Base-by-base conservation (phyloP, 140 eudicot genomes). In the Senecio squalidus region DNA sequence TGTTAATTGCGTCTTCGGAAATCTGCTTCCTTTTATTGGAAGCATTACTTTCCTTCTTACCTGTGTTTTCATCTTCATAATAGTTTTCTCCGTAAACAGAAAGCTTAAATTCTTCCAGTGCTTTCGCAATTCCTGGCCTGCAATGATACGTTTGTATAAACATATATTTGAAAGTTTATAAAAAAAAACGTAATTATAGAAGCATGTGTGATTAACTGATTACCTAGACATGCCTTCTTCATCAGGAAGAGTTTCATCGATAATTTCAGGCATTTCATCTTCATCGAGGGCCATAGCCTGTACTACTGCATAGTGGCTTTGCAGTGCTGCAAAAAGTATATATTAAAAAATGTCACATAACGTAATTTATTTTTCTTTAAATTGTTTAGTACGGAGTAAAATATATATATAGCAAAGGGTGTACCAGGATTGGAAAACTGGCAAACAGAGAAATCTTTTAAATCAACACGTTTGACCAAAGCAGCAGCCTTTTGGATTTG, bases 391-490 rank as follows among this genome's bases (percentile, higher is more conserved):
- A 16, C n/a, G n/a, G n/a, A n/a, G n/a, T n/a, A n/a, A n/a, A n/a
- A n/a, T n/a, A 14, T 33, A 60, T 55, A 13, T 7, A 50, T 13
- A 21, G 33, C 30, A 49, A 33, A 16, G 36, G 53, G 63, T 17
- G 24, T 83, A 92, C 98, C 95, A 47, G 98, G 98, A 77, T 92
- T 92, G n/a, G 96, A 59, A 66, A 92, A 92, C 68, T 92, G 98
- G 83, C 98, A 92, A 36, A 92, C 96, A 17, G 98, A 87, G 58
- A 92, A 92, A 36, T 87, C 87, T 75, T 74, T 84, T 46, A 92
- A 68, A 73, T 92, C 96, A 14, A 92, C 55, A 55, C 94, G 89
- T 70, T 70, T 84, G 56, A 92, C 71, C 51, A 92, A 68, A 60
- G 89, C 85, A 63, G 76, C 66, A 22, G 96, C 96, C 58, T 74